These are phyloP conservation scores for Cyclotella kingstonii DNA, from an alignment of 108 stramenopile species.

Conservation along the genomic window DNA sequence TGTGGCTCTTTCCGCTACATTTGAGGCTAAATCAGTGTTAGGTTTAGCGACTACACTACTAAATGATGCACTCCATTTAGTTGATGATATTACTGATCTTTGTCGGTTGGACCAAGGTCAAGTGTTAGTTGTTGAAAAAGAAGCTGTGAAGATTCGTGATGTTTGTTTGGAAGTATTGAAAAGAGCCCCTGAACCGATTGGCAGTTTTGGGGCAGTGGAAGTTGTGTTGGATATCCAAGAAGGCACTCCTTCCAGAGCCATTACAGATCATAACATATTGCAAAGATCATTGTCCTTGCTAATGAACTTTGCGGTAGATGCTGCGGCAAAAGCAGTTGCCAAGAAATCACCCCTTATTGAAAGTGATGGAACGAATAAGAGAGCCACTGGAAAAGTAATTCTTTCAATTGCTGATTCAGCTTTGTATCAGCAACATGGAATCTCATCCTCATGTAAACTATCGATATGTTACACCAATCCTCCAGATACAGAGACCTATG, in stretches of 20 bases:
- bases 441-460: conserved; percentile 24
- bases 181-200: conserved; percentile 8
- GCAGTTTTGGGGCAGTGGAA: conserved; percentile 26
- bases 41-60: conserved; percentile 27
- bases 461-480: conserved; percentile 40
- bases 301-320: conserved; percentile 41
- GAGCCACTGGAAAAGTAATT: conserved; percentile 20
- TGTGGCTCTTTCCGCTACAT: conserved; percentile 26
- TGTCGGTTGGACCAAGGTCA: conserved; percentile 47
- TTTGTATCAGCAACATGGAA: conserved; percentile 10
- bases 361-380: too few species aligned
- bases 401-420: conserved; percentile 23
- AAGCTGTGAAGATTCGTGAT: conserved; percentile 37
- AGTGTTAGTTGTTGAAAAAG: conserved; percentile 24
- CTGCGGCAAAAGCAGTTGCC: conserved; percentile 41
- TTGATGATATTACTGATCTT: conserved; percentile 47
- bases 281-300: conserved; percentile 24
- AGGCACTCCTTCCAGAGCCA: conserved; percentile 17
- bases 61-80: conserved; percentile 34
- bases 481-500: conserved; percentile 23
- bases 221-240: conserved; percentile 37
- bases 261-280: conserved; percentile 29
- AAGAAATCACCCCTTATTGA: background rate
- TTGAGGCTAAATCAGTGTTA: conserved; percentile 34
- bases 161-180: conserved; percentile 31